A percentile compares a stretch with the other conserved stretches of the same genome.
Conservation (phyloP, 2,329 filamentous ascomycete genomes). For the Stemphylium vesicarium region DNA sequence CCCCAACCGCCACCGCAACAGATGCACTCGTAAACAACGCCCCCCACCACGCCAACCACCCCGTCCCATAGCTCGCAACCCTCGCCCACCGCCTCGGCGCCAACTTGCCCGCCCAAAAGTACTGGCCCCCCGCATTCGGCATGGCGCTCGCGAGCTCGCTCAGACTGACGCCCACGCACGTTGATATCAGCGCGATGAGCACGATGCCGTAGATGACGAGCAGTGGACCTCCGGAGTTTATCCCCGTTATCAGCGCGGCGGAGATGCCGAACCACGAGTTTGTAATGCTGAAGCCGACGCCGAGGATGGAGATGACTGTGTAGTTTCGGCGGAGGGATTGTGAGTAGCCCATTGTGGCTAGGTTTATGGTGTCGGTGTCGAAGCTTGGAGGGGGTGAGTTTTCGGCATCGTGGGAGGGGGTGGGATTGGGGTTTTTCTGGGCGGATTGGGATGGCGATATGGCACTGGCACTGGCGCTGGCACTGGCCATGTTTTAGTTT, state of each 20-base stretch:
- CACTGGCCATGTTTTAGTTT: not conserved
- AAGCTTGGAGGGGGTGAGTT: conserved; percentile 18
- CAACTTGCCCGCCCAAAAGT: conserved; percentile 59
- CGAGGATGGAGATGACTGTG: conserved; percentile 57
- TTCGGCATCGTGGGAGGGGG: conserved; percentile 18
- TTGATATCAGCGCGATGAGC: conserved; percentile 54
- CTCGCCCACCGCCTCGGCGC: conserved; percentile 55
- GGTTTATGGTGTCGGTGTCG: conserved; percentile 52
- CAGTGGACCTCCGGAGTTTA: conserved; percentile 58
- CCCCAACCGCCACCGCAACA: conserved; percentile 57
- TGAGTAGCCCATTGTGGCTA: conserved; percentile 57
- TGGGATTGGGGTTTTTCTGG: conserved; percentile 21
- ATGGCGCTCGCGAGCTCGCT: conserved; percentile 57
- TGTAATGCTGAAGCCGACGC: conserved; percentile 59
- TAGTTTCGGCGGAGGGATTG: conserved; percentile 58
- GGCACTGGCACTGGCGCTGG: conserved; percentile 9
- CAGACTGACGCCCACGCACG: conserved; percentile 55
- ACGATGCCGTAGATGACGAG: conserved; percentile 59
- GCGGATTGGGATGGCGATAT: too few relatives aligned
- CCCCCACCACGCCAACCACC: conserved; percentile 62
- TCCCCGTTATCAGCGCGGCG: conserved; percentile 57
- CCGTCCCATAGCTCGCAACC: conserved; percentile 56
- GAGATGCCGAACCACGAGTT: conserved; percentile 61
- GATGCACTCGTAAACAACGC: conserved; percentile 61
- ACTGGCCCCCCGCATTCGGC: conserved; percentile 60